These are phyloP conservation scores for Chenopodium quinoa DNA, from an alignment of 148 eudicot species.

Conservation along the genomic window DNA sequence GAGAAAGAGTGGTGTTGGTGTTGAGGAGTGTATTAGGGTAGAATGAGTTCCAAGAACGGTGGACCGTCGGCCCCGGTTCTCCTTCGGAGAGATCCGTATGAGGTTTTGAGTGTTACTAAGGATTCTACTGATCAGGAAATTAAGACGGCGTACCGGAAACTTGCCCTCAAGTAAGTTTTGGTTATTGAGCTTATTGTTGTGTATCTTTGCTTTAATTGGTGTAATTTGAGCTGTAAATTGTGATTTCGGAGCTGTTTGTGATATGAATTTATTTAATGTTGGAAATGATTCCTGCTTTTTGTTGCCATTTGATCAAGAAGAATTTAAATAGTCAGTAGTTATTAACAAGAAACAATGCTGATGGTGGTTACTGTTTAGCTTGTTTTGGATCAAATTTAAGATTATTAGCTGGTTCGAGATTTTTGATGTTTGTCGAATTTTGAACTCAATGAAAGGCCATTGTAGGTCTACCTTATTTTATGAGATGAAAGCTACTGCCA, in stretches of 20 bases:
- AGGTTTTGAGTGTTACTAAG: constrained; percentile 71
- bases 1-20: constrained; percentile 19
- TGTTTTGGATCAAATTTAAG: background rate
- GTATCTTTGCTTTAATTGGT: background rate
- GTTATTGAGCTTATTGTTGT: background rate
- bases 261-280: background rate
- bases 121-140: constrained; percentile 88
- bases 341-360: background rate
- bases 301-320: background rate
- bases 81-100: constrained; percentile 81
- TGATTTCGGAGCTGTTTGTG: background rate
- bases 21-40: constrained; percentile 7
- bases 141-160: constrained; percentile 89
- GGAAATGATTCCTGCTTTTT: background rate
- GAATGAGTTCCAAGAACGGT: constrained; percentile 46
- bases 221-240: background rate
- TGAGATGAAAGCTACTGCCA: background rate
- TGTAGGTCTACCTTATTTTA: background rate
- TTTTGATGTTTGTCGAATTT: background rate
- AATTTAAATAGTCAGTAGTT: too few relatives aligned
- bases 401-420: too few relatives aligned
- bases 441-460: background rate
- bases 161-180: constrained; percentile 82
- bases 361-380: background rate
- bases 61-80: constrained; percentile 51